Percentiles rank a stretch among this genome's conserved stretches.
phyloP scores from a whole-genome alignment of 768 basidiomycete genomes.

The Boletus barrowsii region DNA sequence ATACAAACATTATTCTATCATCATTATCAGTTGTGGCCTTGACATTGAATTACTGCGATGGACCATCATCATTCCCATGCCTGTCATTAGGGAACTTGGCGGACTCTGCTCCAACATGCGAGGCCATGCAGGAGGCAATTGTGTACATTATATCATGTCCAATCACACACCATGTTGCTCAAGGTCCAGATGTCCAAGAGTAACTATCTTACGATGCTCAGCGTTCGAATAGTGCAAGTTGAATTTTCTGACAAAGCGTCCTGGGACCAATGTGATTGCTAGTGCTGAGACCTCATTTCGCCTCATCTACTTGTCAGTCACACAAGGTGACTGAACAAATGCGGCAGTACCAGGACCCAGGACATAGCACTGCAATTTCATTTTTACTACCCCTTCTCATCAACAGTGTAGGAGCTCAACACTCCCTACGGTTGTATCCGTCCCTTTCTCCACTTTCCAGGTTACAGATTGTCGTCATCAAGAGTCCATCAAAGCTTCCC shows the following conservation, averaged over 20 bases:
- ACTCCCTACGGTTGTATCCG: too few relatives aligned
- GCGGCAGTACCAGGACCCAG: too few relatives aligned
- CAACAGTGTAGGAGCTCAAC: too few relatives aligned
- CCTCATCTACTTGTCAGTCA: too few relatives aligned
- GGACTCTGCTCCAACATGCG: constrained; percentile 72
- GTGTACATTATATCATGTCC: constrained; percentile 73
- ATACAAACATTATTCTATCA: constrained; percentile 92
- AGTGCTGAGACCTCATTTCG: too few relatives aligned
- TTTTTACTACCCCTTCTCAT: too few relatives aligned
- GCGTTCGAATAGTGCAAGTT: constrained; percentile 81
- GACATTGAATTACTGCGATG: constrained; percentile 72
- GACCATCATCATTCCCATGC: constrained; percentile 90
- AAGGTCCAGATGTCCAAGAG: constrained; percentile 96
- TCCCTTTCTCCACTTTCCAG: too few relatives aligned
- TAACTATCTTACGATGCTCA: constrained; percentile 87
- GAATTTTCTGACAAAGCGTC: constrained; percentile 54
- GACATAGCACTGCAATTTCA: too few relatives aligned
- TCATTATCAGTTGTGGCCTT: constrained; percentile 70
- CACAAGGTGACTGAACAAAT: too few relatives aligned
- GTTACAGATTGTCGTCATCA: too few relatives aligned
- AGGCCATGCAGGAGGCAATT: constrained; percentile 71
- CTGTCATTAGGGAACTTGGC: constrained; percentile 96
- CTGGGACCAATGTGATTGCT: constrained; percentile 65
- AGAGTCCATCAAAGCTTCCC: too few relatives aligned
- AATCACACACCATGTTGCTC: constrained; percentile 69